These are phyloP conservation scores for Ilyonectria destructans DNA, from an alignment of 2,329 filamentous ascomycete species.

Conservation along the genomic window DNA sequence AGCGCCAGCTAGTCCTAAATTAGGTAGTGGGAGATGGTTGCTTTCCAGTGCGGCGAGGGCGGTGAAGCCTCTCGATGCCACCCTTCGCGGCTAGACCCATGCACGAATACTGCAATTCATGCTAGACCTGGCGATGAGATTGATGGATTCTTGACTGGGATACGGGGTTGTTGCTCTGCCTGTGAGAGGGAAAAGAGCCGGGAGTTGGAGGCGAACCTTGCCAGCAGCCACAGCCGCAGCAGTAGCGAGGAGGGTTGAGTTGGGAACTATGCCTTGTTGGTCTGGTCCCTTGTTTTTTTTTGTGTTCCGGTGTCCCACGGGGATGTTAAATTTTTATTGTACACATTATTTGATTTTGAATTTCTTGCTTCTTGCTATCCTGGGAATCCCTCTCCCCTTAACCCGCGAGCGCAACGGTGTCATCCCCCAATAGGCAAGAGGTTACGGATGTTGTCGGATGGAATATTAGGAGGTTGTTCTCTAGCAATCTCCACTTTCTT, in stretches of 20 bases:
- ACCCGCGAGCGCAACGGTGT: not conserved
- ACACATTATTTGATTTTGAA: not conserved
- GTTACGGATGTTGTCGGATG: slow-evolving; percentile 42
- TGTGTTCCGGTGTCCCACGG: not conserved
- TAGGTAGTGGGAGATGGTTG: slow-evolving; percentile 26
- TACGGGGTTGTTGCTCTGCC: slow-evolving; percentile 16
- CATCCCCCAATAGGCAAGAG: not conserved
- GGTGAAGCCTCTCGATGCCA: slow-evolving; percentile 44
- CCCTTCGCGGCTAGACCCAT: slow-evolving; percentile 42
- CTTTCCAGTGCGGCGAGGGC: slow-evolving; percentile 38
- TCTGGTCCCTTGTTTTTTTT: slow-evolving; percentile 14
- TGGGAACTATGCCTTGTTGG: slow-evolving; percentile 6
- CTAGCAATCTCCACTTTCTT: slow-evolving; percentile 24
- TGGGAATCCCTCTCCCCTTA: not conserved
- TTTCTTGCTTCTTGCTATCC: not conserved
- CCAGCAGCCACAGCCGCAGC: not conserved
- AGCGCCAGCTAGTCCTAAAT: slow-evolving; percentile 40
- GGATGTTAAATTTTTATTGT: not conserved
- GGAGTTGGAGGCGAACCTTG: slow-evolving; percentile 23
- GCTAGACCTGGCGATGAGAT: slow-evolving; percentile 25
- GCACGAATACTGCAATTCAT: slow-evolving; percentile 42
- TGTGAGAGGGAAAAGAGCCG: slow-evolving; percentile 32
- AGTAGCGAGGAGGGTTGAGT: not conserved
- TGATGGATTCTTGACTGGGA: slow-evolving; percentile 30
- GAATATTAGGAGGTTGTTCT: slow-evolving; percentile 29